Evolutionary conservation across 805 yeast genomes (phyloP), one percentile per base, ranked within the genome.

Genomic region (Candida sithepensis): DNA sequence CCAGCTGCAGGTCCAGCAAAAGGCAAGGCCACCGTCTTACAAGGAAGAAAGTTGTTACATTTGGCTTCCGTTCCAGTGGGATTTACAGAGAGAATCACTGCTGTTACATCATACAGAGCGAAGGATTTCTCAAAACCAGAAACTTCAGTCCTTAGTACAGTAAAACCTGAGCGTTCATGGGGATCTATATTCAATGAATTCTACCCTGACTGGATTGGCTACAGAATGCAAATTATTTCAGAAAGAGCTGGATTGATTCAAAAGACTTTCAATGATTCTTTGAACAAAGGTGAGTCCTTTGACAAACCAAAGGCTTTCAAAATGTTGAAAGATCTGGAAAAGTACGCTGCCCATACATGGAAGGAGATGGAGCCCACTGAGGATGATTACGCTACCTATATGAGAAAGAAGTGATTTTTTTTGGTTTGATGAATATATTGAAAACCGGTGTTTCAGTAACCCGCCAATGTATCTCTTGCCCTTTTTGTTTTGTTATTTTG

Each of bases 11-110:
- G 75, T 9, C 81, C 81, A 33, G 68, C 69, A 26, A 65, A 63
- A 52, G 81, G 81, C n/a, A 70, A 71, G 56, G 79, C 77, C n/a
- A 67, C 73, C 24, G 68, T 76, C 3, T 58, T 75, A 32, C 80
- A 76, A 58, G 81, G 80, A 12, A 64, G 79, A 48, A 60, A 70
- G 41, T 56, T 76, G 37, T 62, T 63, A 43, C 81, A 76, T 52
- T 61, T 77, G 49, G 81, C 79, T 21, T 70, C 78, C 20, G 61
- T 69, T 43, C 78, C 80, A 26, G 43, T 60, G 13, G 68, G 67
- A 3, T 57, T 49, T 49, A 57, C 66, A 26, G 77, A 73, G 51
- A 67, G 77, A 61, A 71, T 73, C 51, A 70, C 76, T 1, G 58
- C 70, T 4, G 75, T 73, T 37, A 70, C 70, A 18, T 67, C 73